Evolutionary conservation across 1,284 basidiomycete species (phyloP), one percentile per base, ranked within the genome.

Genomic region (Anthracocystis setariae): DNA sequence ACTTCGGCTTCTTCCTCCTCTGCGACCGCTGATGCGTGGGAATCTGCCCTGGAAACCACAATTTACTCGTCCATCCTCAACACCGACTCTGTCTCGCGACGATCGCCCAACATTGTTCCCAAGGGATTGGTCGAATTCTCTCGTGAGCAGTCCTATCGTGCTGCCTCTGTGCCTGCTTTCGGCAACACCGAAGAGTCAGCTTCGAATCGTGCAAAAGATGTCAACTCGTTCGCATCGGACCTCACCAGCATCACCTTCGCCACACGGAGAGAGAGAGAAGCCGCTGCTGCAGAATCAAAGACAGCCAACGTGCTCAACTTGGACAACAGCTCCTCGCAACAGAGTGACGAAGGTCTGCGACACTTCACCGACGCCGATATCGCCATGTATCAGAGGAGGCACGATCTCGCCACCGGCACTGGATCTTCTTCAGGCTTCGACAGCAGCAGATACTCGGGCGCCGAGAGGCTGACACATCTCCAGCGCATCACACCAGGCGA

Each of bases 41-140:
- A 73, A 23, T 45, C 61, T 9, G 39, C 58, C 8, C 66, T 73
- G 7, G 63, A 73, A 57, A 73, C 50, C 56, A 51, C 55, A 7
- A 61, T 74, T 50, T 74, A 58, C 53, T 46, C 55, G 18, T 58
- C 73, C 40, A 73, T 74, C 20, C 63, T 74, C 59, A 62, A 73
- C 62, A 64, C 65, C 1, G 52, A 59, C 43, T 56, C 63, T 23
- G 58, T 64, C 29, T 51, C 51, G 2, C 57, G 70, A 27, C 47
- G 56, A 25, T 61, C 64, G n/a, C 57, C 62, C 17, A 72, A 65
- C 54, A 40, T 74, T 25, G 55, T 67, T 23, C 50, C 69, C 7
- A 32, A 65, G 29, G 61, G 65, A 18, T 40, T 73, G 33, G 33
- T 52, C 3, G 70, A 73, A n/a, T 73, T 47, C 17, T 43, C 49